phyloP scores from a whole-genome alignment of 176 grass and related monocot species.

The Dendrocalamus sinicus region DNA sequence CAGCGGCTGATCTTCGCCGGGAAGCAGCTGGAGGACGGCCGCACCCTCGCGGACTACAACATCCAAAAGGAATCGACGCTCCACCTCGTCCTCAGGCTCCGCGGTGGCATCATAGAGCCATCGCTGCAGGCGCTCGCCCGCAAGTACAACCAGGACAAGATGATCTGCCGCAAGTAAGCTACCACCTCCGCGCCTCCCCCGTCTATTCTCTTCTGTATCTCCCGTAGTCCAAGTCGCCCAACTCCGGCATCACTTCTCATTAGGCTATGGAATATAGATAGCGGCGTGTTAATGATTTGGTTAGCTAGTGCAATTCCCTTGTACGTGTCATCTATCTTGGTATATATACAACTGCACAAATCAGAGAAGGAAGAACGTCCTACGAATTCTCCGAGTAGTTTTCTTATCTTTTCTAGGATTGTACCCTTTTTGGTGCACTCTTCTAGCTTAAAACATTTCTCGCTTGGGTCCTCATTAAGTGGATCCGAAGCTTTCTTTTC shows the following conservation, averaged over 20 bases:
- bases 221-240: background rate
- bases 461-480: background rate
- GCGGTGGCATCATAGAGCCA: slow-evolving; percentile 70
- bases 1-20: slow-evolving; percentile 84
- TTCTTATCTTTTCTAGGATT: background rate
- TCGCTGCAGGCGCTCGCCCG: slow-evolving; percentile 58
- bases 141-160: slow-evolving; percentile 68
- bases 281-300: background rate
- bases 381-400: background rate
- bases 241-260: background rate
- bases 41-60: slow-evolving; percentile 88
- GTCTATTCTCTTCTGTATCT: background rate
- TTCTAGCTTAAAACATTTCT: slow-evolving; percentile 7
- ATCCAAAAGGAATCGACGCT: slow-evolving; percentile 91
- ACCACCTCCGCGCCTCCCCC: background rate
- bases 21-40: slow-evolving; percentile 79
- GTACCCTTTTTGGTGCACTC: background rate
- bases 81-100: slow-evolving; percentile 78
- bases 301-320: background rate
- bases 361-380: too few species aligned
- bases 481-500: background rate
- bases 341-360: background rate
- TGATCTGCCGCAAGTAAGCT: slow-evolving; percentile 84
- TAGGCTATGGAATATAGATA: background rate
- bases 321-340: background rate